phyloP scores from a whole-genome alignment of 2,329 filamentous ascomycete genomes.

The Exserohilum rostratum region DNA sequence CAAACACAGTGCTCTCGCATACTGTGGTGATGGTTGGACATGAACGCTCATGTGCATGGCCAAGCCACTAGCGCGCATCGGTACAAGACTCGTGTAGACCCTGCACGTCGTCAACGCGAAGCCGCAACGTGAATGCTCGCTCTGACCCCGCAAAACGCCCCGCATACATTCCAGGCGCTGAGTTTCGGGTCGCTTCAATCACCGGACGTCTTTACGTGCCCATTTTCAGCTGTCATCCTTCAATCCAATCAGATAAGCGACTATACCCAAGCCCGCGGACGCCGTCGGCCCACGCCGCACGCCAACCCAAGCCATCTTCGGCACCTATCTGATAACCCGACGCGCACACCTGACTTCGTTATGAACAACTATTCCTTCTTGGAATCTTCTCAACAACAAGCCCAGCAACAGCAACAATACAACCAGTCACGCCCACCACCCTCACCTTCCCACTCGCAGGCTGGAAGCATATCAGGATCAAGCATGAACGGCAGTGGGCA shows the following conservation, averaged over 20 bases:
- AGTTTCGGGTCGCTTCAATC: conserved; percentile 1
- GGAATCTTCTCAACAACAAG: conserved; percentile 22
- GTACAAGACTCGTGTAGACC: conserved; percentile 3
- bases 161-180: not conserved
- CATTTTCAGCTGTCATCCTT: not conserved
- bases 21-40: not conserved
- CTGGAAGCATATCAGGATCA: conserved; percentile 20
- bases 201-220: not conserved
- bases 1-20: not conserved
- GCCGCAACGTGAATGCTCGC: conserved; percentile 1
- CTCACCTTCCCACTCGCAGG: conserved; percentile 39
- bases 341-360: conserved; percentile 12
- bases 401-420: conserved; percentile 14
- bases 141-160: conserved; percentile 9
- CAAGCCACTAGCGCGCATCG: conserved; percentile 8
- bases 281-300: conserved; percentile 16
- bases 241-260: conserved; percentile 10
- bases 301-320: conserved; percentile 11
- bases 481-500: conserved; percentile 41
- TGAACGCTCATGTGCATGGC: not conserved
- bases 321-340: conserved; percentile 13
- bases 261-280: conserved; percentile 4
- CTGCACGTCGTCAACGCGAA: conserved; percentile 1
- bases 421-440: conserved; percentile 42
- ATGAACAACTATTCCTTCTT: conserved; percentile 51